Base-by-base conservation (phyloP, 768 basidiomycete genomes). In the Peribolospora kevripleyi region DNA sequence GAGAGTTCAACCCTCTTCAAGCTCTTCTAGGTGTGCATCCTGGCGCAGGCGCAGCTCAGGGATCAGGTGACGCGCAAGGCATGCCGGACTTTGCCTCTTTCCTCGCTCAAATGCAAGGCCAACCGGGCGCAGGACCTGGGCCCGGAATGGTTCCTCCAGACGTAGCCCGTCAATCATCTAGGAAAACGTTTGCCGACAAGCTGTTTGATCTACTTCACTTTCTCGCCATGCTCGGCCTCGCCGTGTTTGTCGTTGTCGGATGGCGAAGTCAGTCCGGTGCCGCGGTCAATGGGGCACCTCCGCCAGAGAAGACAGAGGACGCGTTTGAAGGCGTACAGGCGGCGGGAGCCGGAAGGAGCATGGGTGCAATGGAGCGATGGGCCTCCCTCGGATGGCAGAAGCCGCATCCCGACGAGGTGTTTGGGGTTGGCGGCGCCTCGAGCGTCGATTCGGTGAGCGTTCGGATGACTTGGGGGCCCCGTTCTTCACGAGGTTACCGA, bases 131-230 rank as follows among this genome's bases (percentile, higher is more conserved):
- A 25, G 25, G 25, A 25, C 25, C 25, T 25, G 25, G 25, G 25
- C 25, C 25, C 25, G 25, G 25, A 25, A 25, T 25, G 25, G 25
- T 25, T 25, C 25, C 25, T 25, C 25, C 25, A 25, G 25, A 25
- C 25, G 25, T 25, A 25, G 25, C 25, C 25, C 25, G 25, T 25
- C 25, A 25, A 25, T 25, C 25, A 25, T 25, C 25, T 25, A 25
- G 1, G 7, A 61, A 61, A 51, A 61, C 61, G 6, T 40, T 58
- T 46, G 52, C 59, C 42, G 62, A 64, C 43, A 52, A 59, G 14
- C 11, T 62, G 11, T 58, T 64, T 43, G 62, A 62, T 11, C 50
- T 63, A 43, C 37, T 62, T 6, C 63, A 64, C 53, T 25, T 64
- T 36, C 10, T 63, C n/a, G 37, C 59, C 41, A 63, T 63, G 62